A percentile compares a stretch with the other conserved stretches of the same genome.
Evolutionary conservation across 1,139 yeast species (phyloP).

Genomic region (Protomyces inouyei): DNA sequence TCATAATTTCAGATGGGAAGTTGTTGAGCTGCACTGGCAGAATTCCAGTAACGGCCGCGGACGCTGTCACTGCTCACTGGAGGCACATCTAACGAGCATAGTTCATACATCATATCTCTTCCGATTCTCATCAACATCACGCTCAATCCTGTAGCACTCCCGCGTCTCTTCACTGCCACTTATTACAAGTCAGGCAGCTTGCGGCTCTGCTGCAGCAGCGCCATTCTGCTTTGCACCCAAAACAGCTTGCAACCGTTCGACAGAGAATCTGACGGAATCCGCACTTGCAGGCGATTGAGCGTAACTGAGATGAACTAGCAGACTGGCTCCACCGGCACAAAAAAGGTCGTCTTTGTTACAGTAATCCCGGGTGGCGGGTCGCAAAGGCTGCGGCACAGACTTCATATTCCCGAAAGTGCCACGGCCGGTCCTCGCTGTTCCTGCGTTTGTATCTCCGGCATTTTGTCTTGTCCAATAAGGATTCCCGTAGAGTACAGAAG

Average conservation of each 20-base stretch:
- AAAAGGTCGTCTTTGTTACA: not conserved
- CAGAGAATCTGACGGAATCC: not conserved
- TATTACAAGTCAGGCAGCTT: too few species aligned
- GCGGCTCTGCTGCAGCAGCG: not conserved
- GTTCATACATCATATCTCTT: too few species aligned
- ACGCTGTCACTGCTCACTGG: too few species aligned
- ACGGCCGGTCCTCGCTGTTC: not conserved
- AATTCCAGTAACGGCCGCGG: too few species aligned
- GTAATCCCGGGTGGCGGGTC: not conserved
- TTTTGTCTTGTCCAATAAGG: not conserved
- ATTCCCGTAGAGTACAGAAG: not conserved
- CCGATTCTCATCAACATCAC: too few species aligned
- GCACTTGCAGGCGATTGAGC: not conserved
- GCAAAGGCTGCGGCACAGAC: not conserved
- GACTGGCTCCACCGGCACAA: not conserved
- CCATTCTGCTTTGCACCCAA: not conserved
- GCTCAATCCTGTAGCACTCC: too few species aligned
- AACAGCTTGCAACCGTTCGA: not conserved
- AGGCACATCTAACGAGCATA: too few species aligned
- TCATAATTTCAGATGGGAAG: too few species aligned
- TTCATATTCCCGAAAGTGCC: not conserved
- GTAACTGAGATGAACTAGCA: not conserved
- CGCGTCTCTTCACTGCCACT: too few species aligned
- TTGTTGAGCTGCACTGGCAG: too few species aligned
- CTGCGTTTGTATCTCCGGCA: not conserved